Evolutionary conservation across 768 basidiomycete species (phyloP).

Genomic region (Phylloporus scabripes): DNA sequence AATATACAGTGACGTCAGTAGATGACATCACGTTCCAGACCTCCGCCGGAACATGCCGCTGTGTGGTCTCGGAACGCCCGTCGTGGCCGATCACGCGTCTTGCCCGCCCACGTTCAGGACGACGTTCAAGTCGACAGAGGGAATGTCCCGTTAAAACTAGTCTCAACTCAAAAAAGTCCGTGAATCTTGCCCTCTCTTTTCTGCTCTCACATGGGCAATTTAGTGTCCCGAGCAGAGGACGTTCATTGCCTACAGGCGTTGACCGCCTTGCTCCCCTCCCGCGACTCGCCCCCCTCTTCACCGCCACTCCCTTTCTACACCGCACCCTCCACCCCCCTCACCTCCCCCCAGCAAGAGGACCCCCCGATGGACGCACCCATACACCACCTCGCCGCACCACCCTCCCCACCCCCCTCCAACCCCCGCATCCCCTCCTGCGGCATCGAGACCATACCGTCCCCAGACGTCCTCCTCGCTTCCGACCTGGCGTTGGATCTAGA

Average conservation of each 20-base stretch:
- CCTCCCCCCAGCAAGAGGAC: slow-evolving; percentile 37
- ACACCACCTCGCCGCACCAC: slow-evolving; percentile 16
- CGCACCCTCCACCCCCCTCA: slow-evolving; percentile 43
- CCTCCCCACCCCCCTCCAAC: slow-evolving; percentile 23
- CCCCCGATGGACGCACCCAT: slow-evolving; percentile 23
- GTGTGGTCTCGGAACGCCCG: slow-evolving; percentile 10
- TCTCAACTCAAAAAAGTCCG: slow-evolving; percentile 16
- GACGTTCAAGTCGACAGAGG: neutral
- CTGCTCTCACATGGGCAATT: slow-evolving; percentile 25
- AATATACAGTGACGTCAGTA: slow-evolving; percentile 22
- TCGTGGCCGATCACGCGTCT: slow-evolving; percentile 18
- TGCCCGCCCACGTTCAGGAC: slow-evolving; percentile 20
- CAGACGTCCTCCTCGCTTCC: slow-evolving; percentile 23
- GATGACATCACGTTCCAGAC: slow-evolving; percentile 33
- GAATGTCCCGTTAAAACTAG: too few relatives aligned
- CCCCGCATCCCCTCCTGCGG: slow-evolving; percentile 20
- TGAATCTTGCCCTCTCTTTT: slow-evolving; percentile 2
- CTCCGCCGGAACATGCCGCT: slow-evolving; percentile 22
- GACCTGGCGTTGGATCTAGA: slow-evolving; percentile 47
- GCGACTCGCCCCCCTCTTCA: slow-evolving; percentile 35
- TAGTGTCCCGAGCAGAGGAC: slow-evolving; percentile 31
- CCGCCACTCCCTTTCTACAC: slow-evolving; percentile 42
- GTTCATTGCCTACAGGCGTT: slow-evolving; percentile 34
- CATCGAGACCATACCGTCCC: slow-evolving; percentile 24
- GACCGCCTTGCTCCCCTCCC: slow-evolving; percentile 26